Base-by-base conservation (phyloP, 2,329 filamentous ascomycete species). In the Coniochaeta hoffmannii region DNA sequence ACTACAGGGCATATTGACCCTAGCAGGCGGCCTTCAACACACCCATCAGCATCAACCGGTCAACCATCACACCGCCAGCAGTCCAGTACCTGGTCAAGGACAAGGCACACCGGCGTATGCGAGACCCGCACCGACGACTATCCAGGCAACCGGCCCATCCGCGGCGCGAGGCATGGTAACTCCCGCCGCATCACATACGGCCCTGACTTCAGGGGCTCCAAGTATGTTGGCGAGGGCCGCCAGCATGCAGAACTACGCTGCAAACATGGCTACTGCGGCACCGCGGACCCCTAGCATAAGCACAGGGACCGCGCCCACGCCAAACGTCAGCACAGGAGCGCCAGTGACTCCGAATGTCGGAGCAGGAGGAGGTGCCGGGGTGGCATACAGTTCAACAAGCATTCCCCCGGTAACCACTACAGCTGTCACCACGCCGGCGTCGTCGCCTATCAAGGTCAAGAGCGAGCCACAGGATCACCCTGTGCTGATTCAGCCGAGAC, bases 1-100 rank as follows among this genome's bases (percentile, higher is more conserved):
- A 58, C 69, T 84, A n/a, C 77, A 83, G 59, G 80, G 80, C n/a
- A 80, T 84, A 55, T 76, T 83, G 72, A 74, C 78, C 1, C 64
- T 85, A 46, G 78, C 77, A 1, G 73, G 76, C 34, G 78, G 80
- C 0, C 61, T 83, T 50, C 77, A 82, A 54, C 76, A 76, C 59
- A 66, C 57, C 53, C 59, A 63, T 53, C 59, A 55, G n/a, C n/a
- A n/a, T n/a, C n/a, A n/a, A n/a, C n/a, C n/a, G n/a, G n/a, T n/a
- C n/a, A 66, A 58, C 53, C 59, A 63, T 53, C 59, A 55, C 49
- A 9, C 36, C 19, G 28, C 31, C 19, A 53, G 34, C 31, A 53
- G 34, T 31, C 32, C 49, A 17, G 24, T 50, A 17, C 2, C 49
- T 31, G 17, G 19, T 46, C 41, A 46, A 46, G 17, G 19, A 26